phyloP scores from a whole-genome alignment of 2,329 filamentous ascomycete genomes.

The Venturia oleaginea region DNA sequence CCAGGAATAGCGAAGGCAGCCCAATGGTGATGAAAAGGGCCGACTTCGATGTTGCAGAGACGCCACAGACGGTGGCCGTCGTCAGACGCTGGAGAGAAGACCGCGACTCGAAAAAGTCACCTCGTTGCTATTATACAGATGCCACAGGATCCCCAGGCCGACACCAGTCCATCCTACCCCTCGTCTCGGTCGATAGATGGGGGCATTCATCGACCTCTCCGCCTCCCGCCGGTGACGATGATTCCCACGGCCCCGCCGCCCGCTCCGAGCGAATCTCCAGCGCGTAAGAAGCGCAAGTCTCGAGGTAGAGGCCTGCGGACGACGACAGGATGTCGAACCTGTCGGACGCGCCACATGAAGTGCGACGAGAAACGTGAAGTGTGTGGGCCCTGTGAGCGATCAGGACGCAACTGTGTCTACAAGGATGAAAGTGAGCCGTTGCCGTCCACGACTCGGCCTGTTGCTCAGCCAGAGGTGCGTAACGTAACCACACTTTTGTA shows the following conservation, averaged over 20 bases:
- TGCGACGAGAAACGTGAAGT: slow-evolving; percentile 21
- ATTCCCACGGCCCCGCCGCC: background rate
- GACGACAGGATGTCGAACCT: slow-evolving; percentile 37
- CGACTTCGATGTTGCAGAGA: background rate
- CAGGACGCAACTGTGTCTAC: slow-evolving; percentile 1
- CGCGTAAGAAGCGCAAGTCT: slow-evolving; percentile 30
- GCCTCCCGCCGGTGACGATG: background rate
- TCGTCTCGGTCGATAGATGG: slow-evolving; percentile 1
- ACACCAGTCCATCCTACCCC: background rate
- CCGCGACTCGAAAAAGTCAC: background rate
- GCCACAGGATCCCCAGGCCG: background rate
- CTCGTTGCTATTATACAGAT: background rate
- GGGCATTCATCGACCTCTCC: background rate
- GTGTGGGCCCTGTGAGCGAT: slow-evolving; percentile 5
- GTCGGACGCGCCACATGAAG: slow-evolving; percentile 41
- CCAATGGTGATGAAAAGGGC: background rate
- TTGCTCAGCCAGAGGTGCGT: background rate
- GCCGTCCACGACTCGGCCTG: background rate
- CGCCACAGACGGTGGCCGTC: background rate
- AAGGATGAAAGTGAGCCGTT: background rate
- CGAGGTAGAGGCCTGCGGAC: slow-evolving; percentile 36
- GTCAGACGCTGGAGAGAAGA: background rate
- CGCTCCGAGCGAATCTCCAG: slow-evolving; percentile 17
- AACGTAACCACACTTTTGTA: background rate
- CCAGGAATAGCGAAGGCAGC: too few species aligned